phyloP scores from a whole-genome alignment of 805 yeast genomes.

The Kazachstania viticola region DNA sequence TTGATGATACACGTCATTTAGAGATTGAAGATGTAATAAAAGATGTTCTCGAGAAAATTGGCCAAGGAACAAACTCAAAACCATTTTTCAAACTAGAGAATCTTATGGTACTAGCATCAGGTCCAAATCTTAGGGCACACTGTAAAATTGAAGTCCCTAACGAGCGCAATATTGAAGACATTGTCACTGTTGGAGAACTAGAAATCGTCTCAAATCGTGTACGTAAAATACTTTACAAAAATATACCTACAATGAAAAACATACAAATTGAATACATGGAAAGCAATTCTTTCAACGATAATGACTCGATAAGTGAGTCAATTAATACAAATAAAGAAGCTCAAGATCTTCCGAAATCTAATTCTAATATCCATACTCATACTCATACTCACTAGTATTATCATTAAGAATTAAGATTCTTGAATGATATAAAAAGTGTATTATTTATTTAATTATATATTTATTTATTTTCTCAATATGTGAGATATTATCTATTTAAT shows the following conservation, averaged over 20 bases:
- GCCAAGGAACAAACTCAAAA: slow-evolving; percentile 23
- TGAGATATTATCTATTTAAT: no score
- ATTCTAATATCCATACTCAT: slow-evolving; percentile 15
- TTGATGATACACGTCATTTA: slow-evolving; percentile 36
- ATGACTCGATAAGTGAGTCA: slow-evolving; percentile 9
- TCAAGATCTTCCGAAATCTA: slow-evolving; percentile 5
- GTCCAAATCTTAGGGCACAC: slow-evolving; percentile 38
- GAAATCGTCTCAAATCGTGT: slow-evolving; percentile 28
- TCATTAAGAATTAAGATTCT: no score
- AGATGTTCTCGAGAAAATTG: slow-evolving; percentile 19
- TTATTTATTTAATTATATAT: no score
- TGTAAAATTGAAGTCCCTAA: slow-evolving; percentile 26
- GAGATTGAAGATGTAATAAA: slow-evolving; percentile 30
- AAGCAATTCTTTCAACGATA: slow-evolving; percentile 16
- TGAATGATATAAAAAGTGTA: no score
- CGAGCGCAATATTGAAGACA: slow-evolving; percentile 23
- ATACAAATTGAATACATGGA: slow-evolving; percentile 30
- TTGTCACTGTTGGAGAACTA: slow-evolving; percentile 29
- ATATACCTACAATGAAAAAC: slow-evolving; percentile 33
- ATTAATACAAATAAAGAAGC: slow-evolving; percentile 5
- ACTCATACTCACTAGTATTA: no score
- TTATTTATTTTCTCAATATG: no score
- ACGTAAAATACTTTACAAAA: slow-evolving; percentile 23
- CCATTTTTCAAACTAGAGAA: slow-evolving; percentile 24
- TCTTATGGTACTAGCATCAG: slow-evolving; percentile 39